These are phyloP conservation scores for Pezicula rhizophila DNA, from an alignment of 2,329 filamentous ascomycete species.

Conservation along the genomic window DNA sequence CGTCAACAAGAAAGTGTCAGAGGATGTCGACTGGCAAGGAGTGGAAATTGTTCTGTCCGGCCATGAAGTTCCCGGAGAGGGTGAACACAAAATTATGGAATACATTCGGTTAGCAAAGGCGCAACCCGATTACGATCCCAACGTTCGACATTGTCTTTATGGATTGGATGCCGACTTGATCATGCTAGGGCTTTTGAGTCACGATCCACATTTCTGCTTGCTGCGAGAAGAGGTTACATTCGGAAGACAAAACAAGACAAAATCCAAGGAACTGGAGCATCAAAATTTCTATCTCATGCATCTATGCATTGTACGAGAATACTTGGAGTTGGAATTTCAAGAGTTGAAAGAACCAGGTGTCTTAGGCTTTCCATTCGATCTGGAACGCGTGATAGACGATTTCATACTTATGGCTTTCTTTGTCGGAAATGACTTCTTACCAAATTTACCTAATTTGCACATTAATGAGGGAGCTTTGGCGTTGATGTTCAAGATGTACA, in stretches of 20 bases:
- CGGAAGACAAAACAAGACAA: constrained; percentile 77
- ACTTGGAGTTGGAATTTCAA: constrained; percentile 94
- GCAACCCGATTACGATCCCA: constrained; percentile 85
- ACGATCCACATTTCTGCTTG: constrained; percentile 96
- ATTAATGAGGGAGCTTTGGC: constrained; percentile 97
- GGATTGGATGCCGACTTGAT: constrained; percentile 96
- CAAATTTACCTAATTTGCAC: constrained; percentile 90
- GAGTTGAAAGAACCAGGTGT: constrained; percentile 71
- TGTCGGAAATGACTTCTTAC: constrained; percentile 97
- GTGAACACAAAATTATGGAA: constrained; percentile 99
- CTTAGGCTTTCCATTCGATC: constrained; percentile 76
- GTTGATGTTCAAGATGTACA: constrained; percentile 97
- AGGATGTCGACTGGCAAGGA: constrained; percentile 95
- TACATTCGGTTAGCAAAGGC: constrained; percentile 98
- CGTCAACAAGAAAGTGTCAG: constrained; percentile 96
- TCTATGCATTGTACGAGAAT: constrained; percentile 94
- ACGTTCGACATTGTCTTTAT: constrained; percentile 94
- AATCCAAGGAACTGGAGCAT: constrained; percentile 94
- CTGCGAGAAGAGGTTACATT: constrained; percentile 97
- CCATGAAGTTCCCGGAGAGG: constrained; percentile 95
- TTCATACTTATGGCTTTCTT: constrained; percentile 99
- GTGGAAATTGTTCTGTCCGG: constrained; percentile 95
- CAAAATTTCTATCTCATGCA: constrained; percentile 98
- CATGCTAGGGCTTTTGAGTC: constrained; percentile 94
- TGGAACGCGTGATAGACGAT: constrained; percentile 96